Conservation (phyloP, 495 filamentous ascomycete species). For the Daldinia caldariorum region DNA sequence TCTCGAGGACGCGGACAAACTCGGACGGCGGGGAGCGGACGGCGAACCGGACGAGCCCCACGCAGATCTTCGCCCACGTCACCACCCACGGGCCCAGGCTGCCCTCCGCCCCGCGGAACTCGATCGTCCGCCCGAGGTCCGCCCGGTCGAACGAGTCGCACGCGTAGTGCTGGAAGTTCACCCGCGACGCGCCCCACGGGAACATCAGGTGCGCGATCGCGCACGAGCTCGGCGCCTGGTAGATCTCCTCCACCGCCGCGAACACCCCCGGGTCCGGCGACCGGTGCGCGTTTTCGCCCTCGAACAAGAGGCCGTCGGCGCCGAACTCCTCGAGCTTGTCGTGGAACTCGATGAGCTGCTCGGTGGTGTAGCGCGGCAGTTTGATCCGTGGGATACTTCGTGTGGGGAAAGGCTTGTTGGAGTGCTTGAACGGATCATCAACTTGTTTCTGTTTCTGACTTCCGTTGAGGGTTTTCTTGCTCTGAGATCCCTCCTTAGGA, state of each 20-base stretch:
- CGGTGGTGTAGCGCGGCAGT: not conserved
- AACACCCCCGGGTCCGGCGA: constrained; percentile 18
- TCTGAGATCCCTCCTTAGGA: not conserved
- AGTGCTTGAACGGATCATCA: not conserved
- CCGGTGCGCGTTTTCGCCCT: not conserved
- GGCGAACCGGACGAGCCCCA: constrained; percentile 46
- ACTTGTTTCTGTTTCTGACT: too few species aligned
- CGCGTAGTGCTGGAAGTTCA: constrained; percentile 5
- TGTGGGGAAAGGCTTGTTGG: not conserved
- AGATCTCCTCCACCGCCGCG: constrained; percentile 7
- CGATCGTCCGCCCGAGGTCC: constrained; percentile 39
- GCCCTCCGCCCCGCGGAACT: constrained; percentile 55
- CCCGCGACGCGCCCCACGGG: not conserved
- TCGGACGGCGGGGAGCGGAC: constrained; percentile 14
- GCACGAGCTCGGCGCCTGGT: not conserved
- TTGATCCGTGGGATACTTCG: constrained; percentile 10
- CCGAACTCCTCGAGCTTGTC: not conserved
- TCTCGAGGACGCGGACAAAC: constrained; percentile 27
- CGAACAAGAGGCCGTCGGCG: not conserved
- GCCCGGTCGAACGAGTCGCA: not conserved
- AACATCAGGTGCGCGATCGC: constrained; percentile 12
- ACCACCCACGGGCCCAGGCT: constrained; percentile 38
- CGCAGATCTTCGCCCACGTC: constrained; percentile 49
- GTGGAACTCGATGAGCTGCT: not conserved
- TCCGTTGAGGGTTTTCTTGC: not conserved